Percentiles rank a stretch among this genome's conserved stretches.
Evolutionary conservation across 2,329 filamentous ascomycete species (phyloP).

Genomic region (Pseudocercospora fuligena): DNA sequence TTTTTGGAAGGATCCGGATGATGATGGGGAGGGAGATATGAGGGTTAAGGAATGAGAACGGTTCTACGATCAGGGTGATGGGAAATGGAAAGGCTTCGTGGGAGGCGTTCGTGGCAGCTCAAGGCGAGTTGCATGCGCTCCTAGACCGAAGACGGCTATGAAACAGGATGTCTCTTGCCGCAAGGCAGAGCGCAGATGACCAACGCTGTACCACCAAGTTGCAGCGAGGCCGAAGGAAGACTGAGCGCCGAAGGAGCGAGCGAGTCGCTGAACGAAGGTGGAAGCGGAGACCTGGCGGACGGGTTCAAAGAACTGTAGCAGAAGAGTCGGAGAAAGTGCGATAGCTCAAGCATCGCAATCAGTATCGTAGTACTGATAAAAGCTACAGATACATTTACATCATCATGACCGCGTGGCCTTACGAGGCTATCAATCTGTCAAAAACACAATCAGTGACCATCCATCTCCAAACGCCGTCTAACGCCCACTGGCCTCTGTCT

Average conservation of each 20-base stretch:
- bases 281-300: no score
- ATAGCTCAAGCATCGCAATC: background rate
- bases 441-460: no score
- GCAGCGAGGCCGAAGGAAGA: no score
- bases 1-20: conserved; percentile 45
- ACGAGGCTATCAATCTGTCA: background rate
- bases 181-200: conserved; percentile 8
- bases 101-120: background rate
- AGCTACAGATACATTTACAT: conserved; percentile 10
- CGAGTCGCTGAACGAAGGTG: no score
- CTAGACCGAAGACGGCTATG: background rate
- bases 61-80: background rate
- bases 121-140: background rate
- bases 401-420: background rate
- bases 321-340: background rate
- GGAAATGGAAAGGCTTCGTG: background rate
- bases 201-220: background rate
- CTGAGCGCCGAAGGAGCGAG: no score
- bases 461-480: background rate
- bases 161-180: background rate
- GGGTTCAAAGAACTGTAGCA: background rate
- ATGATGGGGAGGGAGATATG: conserved; percentile 25
- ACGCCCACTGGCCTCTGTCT: conserved; percentile 4
- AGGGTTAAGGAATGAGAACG: conserved; percentile 2
- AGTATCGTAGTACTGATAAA: conserved; percentile 8